These are phyloP conservation scores for Phytophthora kernoviae DNA, from an alignment of 352 stramenopile species.

Conservation along the genomic window DNA sequence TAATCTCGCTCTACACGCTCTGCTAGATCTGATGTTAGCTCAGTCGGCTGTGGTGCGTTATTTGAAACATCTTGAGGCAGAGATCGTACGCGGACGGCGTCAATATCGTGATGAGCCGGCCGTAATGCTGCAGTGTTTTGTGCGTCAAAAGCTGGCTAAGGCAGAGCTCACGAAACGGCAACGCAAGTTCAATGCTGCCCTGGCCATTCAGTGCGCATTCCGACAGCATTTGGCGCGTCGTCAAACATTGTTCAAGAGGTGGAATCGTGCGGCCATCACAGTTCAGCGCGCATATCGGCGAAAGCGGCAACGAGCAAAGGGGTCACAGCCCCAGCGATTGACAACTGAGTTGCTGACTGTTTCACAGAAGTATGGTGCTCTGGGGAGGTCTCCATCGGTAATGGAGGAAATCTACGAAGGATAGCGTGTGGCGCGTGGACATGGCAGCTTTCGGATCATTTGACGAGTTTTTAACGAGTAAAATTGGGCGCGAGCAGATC, in stretches of 20 bases:
- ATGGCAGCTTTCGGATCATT: constrained; percentile 71
- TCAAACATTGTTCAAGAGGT: constrained; percentile 48
- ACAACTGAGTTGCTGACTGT: constrained; percentile 52
- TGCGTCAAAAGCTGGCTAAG: constrained; percentile 35
- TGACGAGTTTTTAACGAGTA: constrained; percentile 53
- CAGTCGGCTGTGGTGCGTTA: constrained; percentile 54
- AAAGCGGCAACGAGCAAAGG: constrained; percentile 45
- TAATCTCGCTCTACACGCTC: constrained; percentile 14
- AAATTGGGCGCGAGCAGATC: constrained; percentile 53
- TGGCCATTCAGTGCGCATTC: constrained; percentile 71
- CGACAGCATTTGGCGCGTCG: constrained; percentile 70
- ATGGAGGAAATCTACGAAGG: not conserved
- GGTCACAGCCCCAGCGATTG: constrained; percentile 40
- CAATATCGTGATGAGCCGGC: constrained; percentile 22
- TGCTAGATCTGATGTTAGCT: constrained; percentile 26
- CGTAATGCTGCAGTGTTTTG: constrained; percentile 54
- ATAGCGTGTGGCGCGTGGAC: constrained; percentile 39
- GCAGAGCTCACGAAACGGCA: constrained; percentile 30
- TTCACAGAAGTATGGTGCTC: constrained; percentile 43
- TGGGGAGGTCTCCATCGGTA: constrained; percentile 9
- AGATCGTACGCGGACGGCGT: constrained; percentile 27
- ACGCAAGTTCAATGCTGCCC: constrained; percentile 36
- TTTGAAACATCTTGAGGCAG: constrained; percentile 54
- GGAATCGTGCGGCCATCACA: constrained; percentile 48
- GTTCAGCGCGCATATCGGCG: constrained; percentile 70